Evolutionary conservation across 192 early-diverging fungal genomes (phyloP).

Genomic region (Coemansia aciculifera): DNA sequence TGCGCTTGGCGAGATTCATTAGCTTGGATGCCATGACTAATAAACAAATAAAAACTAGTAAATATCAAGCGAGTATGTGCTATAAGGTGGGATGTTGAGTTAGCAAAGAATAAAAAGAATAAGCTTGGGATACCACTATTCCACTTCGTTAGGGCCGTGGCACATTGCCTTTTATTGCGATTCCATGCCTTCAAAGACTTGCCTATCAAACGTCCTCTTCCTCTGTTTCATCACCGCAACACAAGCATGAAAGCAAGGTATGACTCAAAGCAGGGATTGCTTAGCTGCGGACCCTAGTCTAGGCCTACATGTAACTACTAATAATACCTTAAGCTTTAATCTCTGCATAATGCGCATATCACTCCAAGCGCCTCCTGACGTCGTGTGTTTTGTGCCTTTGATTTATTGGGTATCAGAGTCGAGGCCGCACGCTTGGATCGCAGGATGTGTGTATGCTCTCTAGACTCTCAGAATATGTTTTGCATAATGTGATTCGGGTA

Average conservation of each 20-base stretch:
- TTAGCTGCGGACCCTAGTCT: background rate
- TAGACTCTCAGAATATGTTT: background rate
- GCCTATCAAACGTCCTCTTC: background rate
- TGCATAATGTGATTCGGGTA: background rate
- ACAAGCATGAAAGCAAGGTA: background rate
- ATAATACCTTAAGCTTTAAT: background rate
- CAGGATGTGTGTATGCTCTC: background rate
- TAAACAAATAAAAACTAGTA: background rate
- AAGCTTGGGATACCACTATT: background rate
- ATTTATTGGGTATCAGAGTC: background rate
- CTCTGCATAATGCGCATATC: background rate
- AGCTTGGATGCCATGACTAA: constrained; percentile 3
- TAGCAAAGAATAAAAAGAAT: background rate
- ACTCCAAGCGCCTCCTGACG: background rate
- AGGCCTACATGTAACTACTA: background rate
- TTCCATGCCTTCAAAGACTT: background rate
- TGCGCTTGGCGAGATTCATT: constrained; percentile 19
- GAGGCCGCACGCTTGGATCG: background rate
- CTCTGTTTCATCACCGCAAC: background rate
- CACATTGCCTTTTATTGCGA: background rate
- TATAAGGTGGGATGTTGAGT: background rate
- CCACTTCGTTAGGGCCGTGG: background rate
- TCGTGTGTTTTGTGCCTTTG: no score
- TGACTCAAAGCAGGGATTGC: background rate
- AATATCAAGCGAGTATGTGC: background rate